These are phyloP conservation scores for Didymellaceae sp. DNA, from an alignment of 2,329 filamentous ascomycete genomes.

Conservation along the genomic window DNA sequence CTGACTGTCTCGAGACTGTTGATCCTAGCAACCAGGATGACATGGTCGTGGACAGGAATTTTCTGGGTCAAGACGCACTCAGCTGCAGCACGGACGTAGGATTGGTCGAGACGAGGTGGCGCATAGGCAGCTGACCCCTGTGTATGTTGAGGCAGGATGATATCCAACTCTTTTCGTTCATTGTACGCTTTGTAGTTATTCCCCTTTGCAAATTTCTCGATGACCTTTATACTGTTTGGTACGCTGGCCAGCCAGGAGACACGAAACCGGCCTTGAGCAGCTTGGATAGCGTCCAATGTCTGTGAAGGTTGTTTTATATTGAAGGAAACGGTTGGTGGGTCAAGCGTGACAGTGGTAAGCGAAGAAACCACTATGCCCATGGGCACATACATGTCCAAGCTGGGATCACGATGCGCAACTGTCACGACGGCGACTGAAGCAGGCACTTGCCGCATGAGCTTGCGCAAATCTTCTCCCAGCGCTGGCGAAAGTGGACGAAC, in stretches of 20 bases:
- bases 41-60: constrained; percentile 55
- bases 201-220: constrained; percentile 39
- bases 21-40: constrained; percentile 56
- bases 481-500: too few relatives aligned
- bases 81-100: too few relatives aligned
- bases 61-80: constrained; percentile 46
- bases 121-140: neutral
- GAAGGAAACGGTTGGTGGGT: constrained; percentile 67
- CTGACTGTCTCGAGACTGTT: constrained; percentile 14
- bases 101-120: too few relatives aligned
- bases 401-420: constrained; percentile 26
- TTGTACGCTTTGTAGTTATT: constrained; percentile 34
- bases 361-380: constrained; percentile 65
- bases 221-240: constrained; percentile 35
- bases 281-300: constrained; percentile 62
- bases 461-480: constrained; percentile 27
- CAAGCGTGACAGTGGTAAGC: constrained; percentile 64
- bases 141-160: constrained; percentile 16
- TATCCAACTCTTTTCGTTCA: constrained; percentile 18
- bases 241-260: constrained; percentile 57
- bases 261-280: constrained; percentile 51
- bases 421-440: constrained; percentile 66
- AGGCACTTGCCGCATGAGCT: constrained; percentile 62
- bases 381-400: constrained; percentile 22
- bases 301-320: constrained; percentile 64